Conservation (phyloP, 225 moss, liverwort and hornwort genomes). For the Pseudoscleropodium purum region DNA sequence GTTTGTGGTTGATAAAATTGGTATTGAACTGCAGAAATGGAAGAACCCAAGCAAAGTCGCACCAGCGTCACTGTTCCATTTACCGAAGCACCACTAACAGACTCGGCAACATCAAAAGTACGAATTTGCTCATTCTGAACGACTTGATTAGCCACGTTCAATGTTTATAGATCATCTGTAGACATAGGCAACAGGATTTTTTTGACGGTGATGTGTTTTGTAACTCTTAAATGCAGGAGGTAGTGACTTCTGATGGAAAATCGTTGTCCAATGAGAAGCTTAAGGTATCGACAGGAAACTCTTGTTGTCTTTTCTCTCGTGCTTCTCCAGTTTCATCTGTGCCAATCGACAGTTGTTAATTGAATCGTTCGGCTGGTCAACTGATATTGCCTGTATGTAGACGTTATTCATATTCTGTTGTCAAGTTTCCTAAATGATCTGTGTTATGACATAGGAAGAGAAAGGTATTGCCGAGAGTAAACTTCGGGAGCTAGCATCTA, state of each 20-base stretch:
- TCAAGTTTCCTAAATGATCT: not conserved
- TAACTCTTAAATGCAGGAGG: slow-evolving; percentile 12
- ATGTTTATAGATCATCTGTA: not conserved
- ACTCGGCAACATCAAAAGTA: slow-evolving; percentile 73
- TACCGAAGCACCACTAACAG: slow-evolving; percentile 44
- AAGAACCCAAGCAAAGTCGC: slow-evolving; percentile 33
- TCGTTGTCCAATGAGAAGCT: slow-evolving; percentile 10
- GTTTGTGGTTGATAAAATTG: not conserved
- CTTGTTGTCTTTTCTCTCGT: not conserved
- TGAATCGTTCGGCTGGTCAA: not conserved
- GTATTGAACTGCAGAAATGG: slow-evolving; percentile 26
- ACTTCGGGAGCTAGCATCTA: slow-evolving; percentile 78
- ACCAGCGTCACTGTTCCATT: slow-evolving; percentile 75
- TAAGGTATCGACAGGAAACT: slow-evolving; percentile 14
- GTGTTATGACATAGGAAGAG: slow-evolving; percentile 35
- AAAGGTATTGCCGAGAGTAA: slow-evolving; percentile 52
- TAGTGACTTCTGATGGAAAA: slow-evolving; percentile 1
- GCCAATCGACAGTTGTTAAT: not conserved
- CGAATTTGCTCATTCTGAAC: not conserved
- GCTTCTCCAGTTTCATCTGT: not conserved
- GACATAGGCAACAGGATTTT: not conserved
- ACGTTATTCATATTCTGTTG: not conserved
- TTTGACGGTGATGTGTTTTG: slow-evolving; percentile 1
- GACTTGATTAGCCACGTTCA: not conserved
- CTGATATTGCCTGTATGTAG: not conserved